Conservation (phyloP, 2,329 filamentous ascomycete species). For the Claviceps sp. region DNA sequence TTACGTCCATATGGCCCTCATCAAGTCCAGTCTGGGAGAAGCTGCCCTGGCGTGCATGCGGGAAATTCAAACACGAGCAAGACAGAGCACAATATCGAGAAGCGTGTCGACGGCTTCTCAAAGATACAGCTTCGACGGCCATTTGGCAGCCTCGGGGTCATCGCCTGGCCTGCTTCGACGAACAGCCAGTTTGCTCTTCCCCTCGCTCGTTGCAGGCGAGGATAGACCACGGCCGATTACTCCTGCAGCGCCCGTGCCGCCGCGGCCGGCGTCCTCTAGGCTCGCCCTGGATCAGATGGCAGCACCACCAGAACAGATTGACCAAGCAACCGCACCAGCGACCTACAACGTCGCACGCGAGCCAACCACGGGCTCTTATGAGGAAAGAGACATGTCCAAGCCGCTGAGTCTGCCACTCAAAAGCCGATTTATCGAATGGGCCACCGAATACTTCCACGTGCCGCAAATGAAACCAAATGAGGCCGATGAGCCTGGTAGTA, state of each 20-base stretch:
- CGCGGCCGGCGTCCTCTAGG: conserved; percentile 21
- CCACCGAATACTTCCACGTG: conserved; percentile 92
- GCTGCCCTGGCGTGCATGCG: conserved; percentile 56
- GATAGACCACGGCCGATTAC: conserved; percentile 25
- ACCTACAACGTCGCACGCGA: conserved; percentile 64
- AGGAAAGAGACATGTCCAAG: conserved; percentile 44
- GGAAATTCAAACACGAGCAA: conserved; percentile 48
- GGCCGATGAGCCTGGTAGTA: conserved; percentile 88
- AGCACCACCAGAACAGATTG: conserved; percentile 60
- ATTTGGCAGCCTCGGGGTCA: conserved; percentile 30
- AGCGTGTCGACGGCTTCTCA: conserved; percentile 28
- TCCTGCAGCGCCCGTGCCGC: conserved; percentile 15
- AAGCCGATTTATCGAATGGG: conserved; percentile 88
- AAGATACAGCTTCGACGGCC: conserved; percentile 27
- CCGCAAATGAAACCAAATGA: conserved; percentile 97
- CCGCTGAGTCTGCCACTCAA: conserved; percentile 57
- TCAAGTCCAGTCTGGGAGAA: conserved; percentile 62
- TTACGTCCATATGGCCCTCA: conserved; percentile 63
- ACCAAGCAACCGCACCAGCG: conserved; percentile 50
- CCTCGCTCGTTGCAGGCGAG: conserved; percentile 40
- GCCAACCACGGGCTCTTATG: conserved; percentile 67
- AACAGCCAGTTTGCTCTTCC: conserved; percentile 51
- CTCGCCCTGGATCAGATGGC: conserved; percentile 28
- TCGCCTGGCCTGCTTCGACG: conserved; percentile 47
- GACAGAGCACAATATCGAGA: conserved; percentile 30